Evolutionary conservation across 768 basidiomycete species (phyloP), one percentile per base, ranked within the genome.

Genomic region (Baorangia bicolor): DNA sequence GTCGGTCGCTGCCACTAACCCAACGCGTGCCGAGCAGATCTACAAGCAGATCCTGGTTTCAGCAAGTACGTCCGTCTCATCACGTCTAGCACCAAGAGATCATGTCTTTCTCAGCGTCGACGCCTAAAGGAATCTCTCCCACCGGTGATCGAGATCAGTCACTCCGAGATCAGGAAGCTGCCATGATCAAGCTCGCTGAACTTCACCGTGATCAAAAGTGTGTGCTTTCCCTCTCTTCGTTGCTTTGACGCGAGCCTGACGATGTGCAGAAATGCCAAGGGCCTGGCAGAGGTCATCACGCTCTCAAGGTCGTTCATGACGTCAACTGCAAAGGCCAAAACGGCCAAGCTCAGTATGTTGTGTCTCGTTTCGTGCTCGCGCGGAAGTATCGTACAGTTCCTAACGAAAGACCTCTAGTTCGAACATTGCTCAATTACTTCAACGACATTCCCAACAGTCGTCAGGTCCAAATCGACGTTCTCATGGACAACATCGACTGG

Each of bases 261-360:
- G 13, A 18, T 28, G 50, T 23, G 21, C 61, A 97, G 94, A 65
- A 90, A 98, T 76, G 86, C 91, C 20, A 72, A 86, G 57, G 90
- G 90, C 18, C 79, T 98, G 3, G 92, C 94, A 11, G 83, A 93
- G 51, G 86, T 96, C 35, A 91, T 97, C 52, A 89, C 85, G 0
- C 78, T 88, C 27, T 93, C 92, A 0, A 78, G 94, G 46, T 79
- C 84, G 0, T 94, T 95, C 77, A 91, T 96, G 82, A 87, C 91
- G 0, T 88, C 89, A n/a, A 91, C 93, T 0, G 95, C 95, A 16
- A 98, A 98, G 73, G 95, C 94, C 2, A 97, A 98, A 74, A 97
- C 96, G 0, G 94, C 94, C 3, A 96, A 96, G 75, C 84, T 98
- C 60, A 96, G 94, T 94, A 58, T 63, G 56, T 46, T 27, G 21